phyloP scores from a whole-genome alignment of 176 grass and related monocot genomes.

The Aegilops sharonensis region DNA sequence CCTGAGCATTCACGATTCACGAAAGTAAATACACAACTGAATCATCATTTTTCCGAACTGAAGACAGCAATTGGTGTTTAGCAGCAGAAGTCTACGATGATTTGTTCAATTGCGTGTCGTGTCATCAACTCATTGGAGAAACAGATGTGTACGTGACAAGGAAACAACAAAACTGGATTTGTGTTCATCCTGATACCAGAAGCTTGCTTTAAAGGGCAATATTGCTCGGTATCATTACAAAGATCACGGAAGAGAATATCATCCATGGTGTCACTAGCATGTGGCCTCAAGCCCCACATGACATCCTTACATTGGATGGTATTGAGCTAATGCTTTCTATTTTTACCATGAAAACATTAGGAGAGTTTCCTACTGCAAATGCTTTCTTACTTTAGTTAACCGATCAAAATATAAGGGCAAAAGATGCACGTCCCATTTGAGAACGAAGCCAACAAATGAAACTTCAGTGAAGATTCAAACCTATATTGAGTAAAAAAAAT shows the following conservation, averaged over 20 bases:
- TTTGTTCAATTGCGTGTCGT: neutral
- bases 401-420: neutral
- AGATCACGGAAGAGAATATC: neutral
- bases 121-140: neutral
- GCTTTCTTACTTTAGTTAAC: neutral
- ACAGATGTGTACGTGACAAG: neutral
- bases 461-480: neutral
- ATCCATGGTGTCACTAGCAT: neutral
- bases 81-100: neutral
- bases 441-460: neutral
- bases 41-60: neutral
- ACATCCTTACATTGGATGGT: neutral
- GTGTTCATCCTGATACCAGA: neutral
- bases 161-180: neutral
- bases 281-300: slow-evolving; percentile 1
- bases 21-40: neutral
- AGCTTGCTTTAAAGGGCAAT: neutral
- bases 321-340: neutral
- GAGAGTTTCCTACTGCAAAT: neutral
- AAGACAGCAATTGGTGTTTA: neutral
- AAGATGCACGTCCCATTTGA: neutral
- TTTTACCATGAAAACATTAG: neutral
- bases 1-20: neutral
- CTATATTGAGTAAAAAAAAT: neutral
- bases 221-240: neutral